These are phyloP conservation scores for Pythium volutum DNA, from an alignment of 352 stramenopile genomes.

Conservation along the genomic window DNA sequence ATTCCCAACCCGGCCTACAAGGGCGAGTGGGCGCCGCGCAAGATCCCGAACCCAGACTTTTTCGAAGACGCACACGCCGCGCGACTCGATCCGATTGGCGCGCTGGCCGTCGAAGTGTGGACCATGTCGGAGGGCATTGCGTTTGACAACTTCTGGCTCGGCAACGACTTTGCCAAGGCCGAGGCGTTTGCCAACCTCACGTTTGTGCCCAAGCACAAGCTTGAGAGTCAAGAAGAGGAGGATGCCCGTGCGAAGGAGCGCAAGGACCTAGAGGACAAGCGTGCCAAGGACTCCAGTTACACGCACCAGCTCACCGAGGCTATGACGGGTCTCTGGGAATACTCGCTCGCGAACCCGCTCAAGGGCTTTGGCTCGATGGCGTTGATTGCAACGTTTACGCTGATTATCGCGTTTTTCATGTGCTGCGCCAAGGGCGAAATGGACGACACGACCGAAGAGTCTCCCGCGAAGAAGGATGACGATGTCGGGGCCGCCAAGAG, in stretches of 20 bases:
- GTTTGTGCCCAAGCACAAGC: slow-evolving; percentile 71
- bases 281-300: slow-evolving; percentile 49
- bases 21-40: slow-evolving; percentile 85
- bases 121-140: slow-evolving; percentile 87
- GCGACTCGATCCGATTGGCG: slow-evolving; percentile 85
- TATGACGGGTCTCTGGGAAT: slow-evolving; percentile 42
- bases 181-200: slow-evolving; percentile 75
- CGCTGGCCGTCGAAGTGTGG: slow-evolving; percentile 90
- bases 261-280: slow-evolving; percentile 31
- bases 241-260: slow-evolving; percentile 46
- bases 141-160: slow-evolving; percentile 94
- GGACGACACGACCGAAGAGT: slow-evolving; percentile 35
- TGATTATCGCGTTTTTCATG: slow-evolving; percentile 51
- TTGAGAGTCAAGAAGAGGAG: slow-evolving; percentile 54
- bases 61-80: slow-evolving; percentile 83
- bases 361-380: slow-evolving; percentile 45
- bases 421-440: slow-evolving; percentile 44
- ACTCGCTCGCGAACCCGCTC: slow-evolving; percentile 54
- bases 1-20: slow-evolving; percentile 93
- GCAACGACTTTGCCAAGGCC: slow-evolving; percentile 76
- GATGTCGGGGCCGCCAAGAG: too few species aligned
- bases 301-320: slow-evolving; percentile 42
- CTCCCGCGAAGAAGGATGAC: not conserved
- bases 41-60: slow-evolving; percentile 90
- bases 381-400: slow-evolving; percentile 38